Evolutionary conservation across 2,329 filamentous ascomycete genomes (phyloP).

Genomic region (Ophiostoma piceae): DNA sequence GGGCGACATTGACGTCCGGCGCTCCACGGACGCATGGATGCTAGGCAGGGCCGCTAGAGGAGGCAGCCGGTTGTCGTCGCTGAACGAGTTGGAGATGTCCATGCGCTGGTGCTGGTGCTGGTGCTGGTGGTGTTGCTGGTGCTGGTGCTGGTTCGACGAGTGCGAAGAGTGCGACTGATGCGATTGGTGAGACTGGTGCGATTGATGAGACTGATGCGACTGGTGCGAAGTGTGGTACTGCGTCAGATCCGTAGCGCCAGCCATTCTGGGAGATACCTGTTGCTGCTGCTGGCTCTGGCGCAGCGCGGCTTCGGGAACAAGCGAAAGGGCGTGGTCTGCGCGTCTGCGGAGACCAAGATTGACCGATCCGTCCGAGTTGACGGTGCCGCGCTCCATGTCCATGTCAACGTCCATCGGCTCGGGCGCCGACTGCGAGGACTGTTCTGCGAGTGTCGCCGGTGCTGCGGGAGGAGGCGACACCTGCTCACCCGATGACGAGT

Average conservation of each 20-base stretch:
- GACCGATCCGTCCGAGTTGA: conserved; percentile 60
- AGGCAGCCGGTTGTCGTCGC: conserved; percentile 54
- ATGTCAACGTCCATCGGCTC: conserved; percentile 21
- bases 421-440: not conserved
- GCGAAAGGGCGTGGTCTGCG: conserved; percentile 42
- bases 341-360: conserved; percentile 55
- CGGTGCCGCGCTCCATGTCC: conserved; percentile 50
- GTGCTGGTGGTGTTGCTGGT: conserved; percentile 15
- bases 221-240: conserved; percentile 46
- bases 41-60: conserved; percentile 42
- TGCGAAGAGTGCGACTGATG: not conserved
- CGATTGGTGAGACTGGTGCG: not conserved
- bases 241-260: conserved; percentile 41
- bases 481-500: conserved; percentile 42
- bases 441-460: conserved; percentile 12
- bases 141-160: conserved; percentile 10
- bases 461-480: conserved; percentile 38
- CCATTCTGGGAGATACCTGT: conserved; percentile 39
- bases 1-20: conserved; percentile 55
- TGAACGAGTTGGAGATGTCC: conserved; percentile 42
- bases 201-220: not conserved
- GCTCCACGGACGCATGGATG: conserved; percentile 41
- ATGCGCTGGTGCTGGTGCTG: conserved; percentile 33
- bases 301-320: conserved; percentile 43
- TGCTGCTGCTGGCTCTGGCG: conserved; percentile 36